These are phyloP conservation scores for Geranium brycei DNA, from an alignment of 345 rosid genomes.

Conservation along the genomic window DNA sequence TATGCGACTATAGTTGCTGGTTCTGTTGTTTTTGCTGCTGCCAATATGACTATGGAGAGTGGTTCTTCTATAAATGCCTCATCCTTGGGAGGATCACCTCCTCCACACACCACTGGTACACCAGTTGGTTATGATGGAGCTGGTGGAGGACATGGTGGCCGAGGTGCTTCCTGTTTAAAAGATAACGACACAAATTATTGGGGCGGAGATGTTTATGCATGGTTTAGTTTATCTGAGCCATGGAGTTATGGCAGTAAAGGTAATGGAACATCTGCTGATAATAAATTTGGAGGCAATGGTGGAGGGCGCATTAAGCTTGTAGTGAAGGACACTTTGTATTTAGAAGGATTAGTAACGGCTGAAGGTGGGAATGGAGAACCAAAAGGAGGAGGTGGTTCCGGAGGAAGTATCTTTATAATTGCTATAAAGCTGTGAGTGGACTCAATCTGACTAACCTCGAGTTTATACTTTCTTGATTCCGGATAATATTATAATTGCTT, in stretches of 20 bases:
- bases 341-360: conserved; percentile 68
- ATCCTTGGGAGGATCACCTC: conserved; percentile 70
- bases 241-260: conserved; percentile 97
- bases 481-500: neutral
- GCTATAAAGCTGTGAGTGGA: conserved; percentile 70
- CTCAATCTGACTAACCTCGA: neutral
- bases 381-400: conserved; percentile 89
- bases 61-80: conserved; percentile 62
- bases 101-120: conserved; percentile 93
- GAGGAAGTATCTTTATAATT: conserved; percentile 66
- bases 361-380: conserved; percentile 79
- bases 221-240: conserved; percentile 73
- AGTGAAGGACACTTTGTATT: conserved; percentile 42
- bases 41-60: conserved; percentile 47
- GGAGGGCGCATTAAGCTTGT: conserved; percentile 74
- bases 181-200: conserved; percentile 47
- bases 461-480: neutral
- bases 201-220: conserved; percentile 96
- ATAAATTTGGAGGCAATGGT: conserved; percentile 62
- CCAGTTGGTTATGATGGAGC: conserved; percentile 73
- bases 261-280: conserved; percentile 35
- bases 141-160: conserved; percentile 98
- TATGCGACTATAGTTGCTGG: conserved; percentile 57
- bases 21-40: conserved; percentile 46
- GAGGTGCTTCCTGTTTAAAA: conserved; percentile 82